These are phyloP conservation scores for Spiraea crenata DNA, from an alignment of 331 rosid genomes.

Conservation along the genomic window DNA sequence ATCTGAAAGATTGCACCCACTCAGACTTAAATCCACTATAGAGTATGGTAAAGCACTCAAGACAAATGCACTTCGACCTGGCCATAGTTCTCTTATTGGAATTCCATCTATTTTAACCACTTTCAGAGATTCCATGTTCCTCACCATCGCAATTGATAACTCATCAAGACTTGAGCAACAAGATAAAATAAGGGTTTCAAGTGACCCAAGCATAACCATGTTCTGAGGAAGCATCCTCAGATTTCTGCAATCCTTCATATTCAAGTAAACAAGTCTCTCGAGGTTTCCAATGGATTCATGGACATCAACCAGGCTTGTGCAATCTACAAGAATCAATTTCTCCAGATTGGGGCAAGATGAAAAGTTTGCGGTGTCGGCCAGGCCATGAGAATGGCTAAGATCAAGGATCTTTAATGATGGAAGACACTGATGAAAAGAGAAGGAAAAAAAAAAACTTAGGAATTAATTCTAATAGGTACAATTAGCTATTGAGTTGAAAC, in stretches of 20 bases:
- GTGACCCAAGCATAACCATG: slow-evolving; percentile 1
- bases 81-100: not conserved
- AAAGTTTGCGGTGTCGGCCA: not conserved
- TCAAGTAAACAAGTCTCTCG: not conserved
- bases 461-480: not conserved
- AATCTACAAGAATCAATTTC: not conserved
- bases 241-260: not conserved
- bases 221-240: slow-evolving; percentile 12
- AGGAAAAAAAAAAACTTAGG: not conserved
- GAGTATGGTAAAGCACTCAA: not conserved
- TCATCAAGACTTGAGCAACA: slow-evolving; percentile 4
- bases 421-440: not conserved
- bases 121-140: slow-evolving; percentile 1
- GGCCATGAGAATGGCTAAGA: slow-evolving; percentile 1
- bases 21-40: not conserved
- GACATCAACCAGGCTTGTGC: not conserved
- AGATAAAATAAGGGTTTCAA: not conserved
- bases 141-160: not conserved
- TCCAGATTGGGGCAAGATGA: not conserved
- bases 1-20: slow-evolving; percentile 10
- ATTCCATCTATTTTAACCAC: not conserved
- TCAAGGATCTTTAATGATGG: slow-evolving; percentile 8
- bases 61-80: not conserved
- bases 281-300: slow-evolving; percentile 17
- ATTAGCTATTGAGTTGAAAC: not conserved